Evolutionary conservation across 2,329 filamentous ascomycete genomes (phyloP).

Genomic region (Fusarium acutatum): DNA sequence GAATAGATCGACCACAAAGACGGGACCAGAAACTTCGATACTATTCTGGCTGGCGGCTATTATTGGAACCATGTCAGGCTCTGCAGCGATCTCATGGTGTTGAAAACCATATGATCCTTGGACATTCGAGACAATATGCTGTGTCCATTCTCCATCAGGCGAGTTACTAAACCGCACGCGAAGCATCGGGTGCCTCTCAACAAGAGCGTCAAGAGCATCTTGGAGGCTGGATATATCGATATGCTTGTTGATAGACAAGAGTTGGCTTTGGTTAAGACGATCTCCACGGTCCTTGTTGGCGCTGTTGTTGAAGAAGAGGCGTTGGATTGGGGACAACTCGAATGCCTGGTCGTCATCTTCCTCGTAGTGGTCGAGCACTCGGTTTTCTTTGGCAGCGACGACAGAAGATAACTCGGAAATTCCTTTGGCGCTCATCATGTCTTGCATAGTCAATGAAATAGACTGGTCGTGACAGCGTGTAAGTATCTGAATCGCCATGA

Average conservation of each 20-base stretch:
- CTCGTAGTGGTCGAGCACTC: neutral
- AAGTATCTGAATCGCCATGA: conserved; percentile 53
- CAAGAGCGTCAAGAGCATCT: conserved; percentile 37
- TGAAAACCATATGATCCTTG: conserved; percentile 31
- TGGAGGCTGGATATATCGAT: conserved; percentile 24
- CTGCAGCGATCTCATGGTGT: conserved; percentile 15
- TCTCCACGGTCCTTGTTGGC: conserved; percentile 38
- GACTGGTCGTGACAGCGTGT: conserved; percentile 48
- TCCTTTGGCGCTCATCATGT: conserved; percentile 45
- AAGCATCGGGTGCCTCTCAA: conserved; percentile 48
- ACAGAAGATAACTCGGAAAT: conserved; percentile 38
- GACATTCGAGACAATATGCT: conserved; percentile 34
- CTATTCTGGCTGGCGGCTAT: conserved; percentile 1
- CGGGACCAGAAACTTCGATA: neutral
- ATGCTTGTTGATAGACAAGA: conserved; percentile 42
- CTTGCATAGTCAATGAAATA: conserved; percentile 43
- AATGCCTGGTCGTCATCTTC: conserved; percentile 38
- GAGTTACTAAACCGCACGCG: conserved; percentile 44
- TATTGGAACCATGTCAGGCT: neutral
- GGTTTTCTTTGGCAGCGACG: neutral
- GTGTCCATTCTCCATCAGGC: conserved; percentile 20
- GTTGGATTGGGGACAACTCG: conserved; percentile 54
- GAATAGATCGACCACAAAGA: conserved; percentile 18
- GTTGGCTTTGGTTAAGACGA: conserved; percentile 57
- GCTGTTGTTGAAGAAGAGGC: conserved; percentile 50